Base-by-base conservation (phyloP, 1,284 basidiomycete species). In the Wallemia hederae region DNA sequence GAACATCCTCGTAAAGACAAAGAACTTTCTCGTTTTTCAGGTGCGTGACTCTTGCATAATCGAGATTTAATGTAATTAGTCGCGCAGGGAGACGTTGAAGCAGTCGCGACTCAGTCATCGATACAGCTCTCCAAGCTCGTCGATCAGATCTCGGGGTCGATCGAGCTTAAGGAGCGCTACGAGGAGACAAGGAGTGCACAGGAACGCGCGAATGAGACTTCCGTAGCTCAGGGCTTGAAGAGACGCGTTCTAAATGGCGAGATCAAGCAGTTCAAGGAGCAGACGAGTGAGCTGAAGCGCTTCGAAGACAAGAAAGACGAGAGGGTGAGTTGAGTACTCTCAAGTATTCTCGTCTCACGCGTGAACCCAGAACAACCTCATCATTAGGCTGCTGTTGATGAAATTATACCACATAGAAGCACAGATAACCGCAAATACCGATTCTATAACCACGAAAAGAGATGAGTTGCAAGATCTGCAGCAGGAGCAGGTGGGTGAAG, bases 1-100 rank as follows among this genome's bases (percentile, higher is more conserved):
- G 71, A 96, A 97, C 69, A 88, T 99, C 67, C 84, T 98, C 61
- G 91, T 98, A 69, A 96, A 96, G 72, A 94, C 94, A 24, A 96
- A 96, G 74, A 98, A 98, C 74, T 98, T 98, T 69, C 81, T 98
- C 61, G 94, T 98, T n/a, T 99, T 99, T 73, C 90, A 96, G 65
- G 65, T 64, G 31, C 55, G 61, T 60, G 1, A 15, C 29, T 61
- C 39, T n/a, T n/a, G n/a, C 24, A n/a, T 59, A 11, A 59, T n/a
- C 28, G 14, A 24, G 9, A 17, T 60, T 14, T 60, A 3, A 15
- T 19, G 59, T 14, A 22, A 9, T 26, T 49, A 29, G 3, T 17
- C 55, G 1, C 24, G 19, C 31, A 65, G 71, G 94, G 94, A 61
- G 94, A 98, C 69, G 94, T 99, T 34, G 94, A 98, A 72, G 87